Conservation (phyloP, 169 alveolate genomes). For the Plasmodium blacklocki region DNA sequence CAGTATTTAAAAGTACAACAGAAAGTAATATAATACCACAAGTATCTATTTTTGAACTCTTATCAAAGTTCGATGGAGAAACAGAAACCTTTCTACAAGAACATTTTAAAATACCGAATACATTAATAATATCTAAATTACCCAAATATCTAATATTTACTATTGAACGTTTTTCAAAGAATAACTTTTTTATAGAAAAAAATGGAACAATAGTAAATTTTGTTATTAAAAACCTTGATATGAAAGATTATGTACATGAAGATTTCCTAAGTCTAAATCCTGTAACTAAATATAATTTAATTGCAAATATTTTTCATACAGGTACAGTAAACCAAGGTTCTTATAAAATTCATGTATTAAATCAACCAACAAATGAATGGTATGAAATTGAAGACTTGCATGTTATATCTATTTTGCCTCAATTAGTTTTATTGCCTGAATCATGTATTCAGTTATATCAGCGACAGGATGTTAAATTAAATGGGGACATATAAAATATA, state of each 20-base stretch:
- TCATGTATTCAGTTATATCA: constrained; percentile 90
- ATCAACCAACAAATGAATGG: constrained; percentile 96
- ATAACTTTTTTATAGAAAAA: constrained; percentile 97
- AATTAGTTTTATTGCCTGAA: constrained; percentile 95
- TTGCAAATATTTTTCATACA: constrained; percentile 96
- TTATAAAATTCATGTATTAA: constrained; percentile 93
- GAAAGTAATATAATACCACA: constrained; percentile 93
- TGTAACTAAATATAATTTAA: constrained; percentile 92
- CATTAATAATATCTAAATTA: constrained; percentile 82
- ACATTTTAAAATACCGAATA: constrained; percentile 48
- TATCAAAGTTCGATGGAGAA: constrained; percentile 96
- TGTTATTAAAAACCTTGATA: constrained; percentile 95
- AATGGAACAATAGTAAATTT: constrained; percentile 99
- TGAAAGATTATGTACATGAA: constrained; percentile 89
- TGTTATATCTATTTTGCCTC: constrained; percentile 96
- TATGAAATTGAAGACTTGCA: constrained; percentile 96
- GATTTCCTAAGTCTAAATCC: constrained; percentile 83
- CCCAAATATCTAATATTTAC: constrained; percentile 95
- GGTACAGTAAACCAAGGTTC: constrained; percentile 95
- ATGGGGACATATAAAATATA: constrained; percentile 46
- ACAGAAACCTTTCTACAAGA: constrained; percentile 88
- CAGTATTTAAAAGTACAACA: constrained; percentile 94
- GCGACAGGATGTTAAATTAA: constrained; percentile 81
- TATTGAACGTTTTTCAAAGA: constrained; percentile 94
- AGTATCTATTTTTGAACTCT: constrained; percentile 92